These are phyloP conservation scores for Talaromyces nanjingensis DNA, from an alignment of 495 filamentous ascomycete genomes.

Conservation along the genomic window DNA sequence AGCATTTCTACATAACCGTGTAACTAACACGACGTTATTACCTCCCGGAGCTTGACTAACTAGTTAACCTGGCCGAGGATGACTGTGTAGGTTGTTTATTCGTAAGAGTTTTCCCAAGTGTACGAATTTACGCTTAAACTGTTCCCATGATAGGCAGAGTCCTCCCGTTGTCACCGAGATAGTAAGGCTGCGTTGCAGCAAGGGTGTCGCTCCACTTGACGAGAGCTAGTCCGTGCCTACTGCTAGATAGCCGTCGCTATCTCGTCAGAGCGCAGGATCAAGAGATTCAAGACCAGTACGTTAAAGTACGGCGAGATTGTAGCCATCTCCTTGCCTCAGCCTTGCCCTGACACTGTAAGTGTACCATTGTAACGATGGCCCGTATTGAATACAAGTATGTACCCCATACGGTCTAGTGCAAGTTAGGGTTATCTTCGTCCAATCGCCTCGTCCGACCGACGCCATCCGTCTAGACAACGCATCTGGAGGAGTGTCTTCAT, in stretches of 20 bases:
- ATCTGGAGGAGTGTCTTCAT: background rate
- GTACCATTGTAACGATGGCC: background rate
- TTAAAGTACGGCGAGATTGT: background rate
- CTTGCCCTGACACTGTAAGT: background rate
- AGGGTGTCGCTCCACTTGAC: background rate
- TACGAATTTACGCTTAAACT: background rate
- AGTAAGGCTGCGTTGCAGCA: background rate
- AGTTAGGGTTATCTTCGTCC: background rate
- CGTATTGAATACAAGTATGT: background rate
- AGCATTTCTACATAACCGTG: background rate
- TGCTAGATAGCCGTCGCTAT: background rate
- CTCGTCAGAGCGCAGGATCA: background rate
- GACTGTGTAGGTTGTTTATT: background rate
- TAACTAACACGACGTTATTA: background rate
- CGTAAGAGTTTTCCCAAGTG: no score
- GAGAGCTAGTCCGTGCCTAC: background rate
- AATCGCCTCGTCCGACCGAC: background rate
- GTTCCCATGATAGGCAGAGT: background rate
- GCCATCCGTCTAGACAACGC: background rate
- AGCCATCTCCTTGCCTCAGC: background rate
- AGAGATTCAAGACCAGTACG: background rate
- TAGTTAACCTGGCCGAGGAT: background rate
- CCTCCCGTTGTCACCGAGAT: background rate
- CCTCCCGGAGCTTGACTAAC: background rate
- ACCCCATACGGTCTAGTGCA: background rate